Evolutionary conservation across 306 rosid genomes (phyloP).

Genomic region (Cercis canadensis): DNA sequence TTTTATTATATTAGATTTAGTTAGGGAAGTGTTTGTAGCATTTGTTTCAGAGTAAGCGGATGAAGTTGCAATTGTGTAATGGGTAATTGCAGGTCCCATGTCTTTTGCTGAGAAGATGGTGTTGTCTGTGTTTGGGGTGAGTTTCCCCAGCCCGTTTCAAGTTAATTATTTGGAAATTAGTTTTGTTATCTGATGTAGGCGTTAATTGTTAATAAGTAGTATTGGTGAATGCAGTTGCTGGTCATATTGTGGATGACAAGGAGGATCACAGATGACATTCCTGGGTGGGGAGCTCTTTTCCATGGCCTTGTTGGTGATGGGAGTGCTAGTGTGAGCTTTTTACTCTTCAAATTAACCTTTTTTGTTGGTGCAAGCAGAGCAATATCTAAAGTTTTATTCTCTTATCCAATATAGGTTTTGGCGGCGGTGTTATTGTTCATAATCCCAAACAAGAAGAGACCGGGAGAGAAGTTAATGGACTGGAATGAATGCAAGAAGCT

Average conservation of each 20-base stretch:
- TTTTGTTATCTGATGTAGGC: neutral
- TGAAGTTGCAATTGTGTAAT: neutral
- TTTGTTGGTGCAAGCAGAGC: neutral
- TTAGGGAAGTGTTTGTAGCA: neutral
- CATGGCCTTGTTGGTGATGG: conserved; percentile 87
- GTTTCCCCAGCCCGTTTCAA: conserved; percentile 16
- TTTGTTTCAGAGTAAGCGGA: neutral
- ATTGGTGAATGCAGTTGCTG: conserved; percentile 54
- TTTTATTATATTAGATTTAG: too few species aligned
- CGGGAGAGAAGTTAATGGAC: conserved; percentile 84
- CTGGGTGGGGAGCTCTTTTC: conserved; percentile 92
- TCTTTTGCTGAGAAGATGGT: conserved; percentile 90
- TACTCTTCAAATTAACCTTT: neutral
- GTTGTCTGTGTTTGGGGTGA: conserved; percentile 69
- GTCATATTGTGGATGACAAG: conserved; percentile 92
- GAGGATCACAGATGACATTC: conserved; percentile 80
- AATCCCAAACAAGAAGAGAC: conserved; percentile 78
- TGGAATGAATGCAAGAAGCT: conserved; percentile 93
- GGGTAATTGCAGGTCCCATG: conserved; percentile 70
- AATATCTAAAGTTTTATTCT: neutral
- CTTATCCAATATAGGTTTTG: conserved; percentile 58
- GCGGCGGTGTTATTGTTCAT: conserved; percentile 81
- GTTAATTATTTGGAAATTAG: neutral
- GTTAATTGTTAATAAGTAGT: neutral
- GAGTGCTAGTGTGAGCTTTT: conserved; percentile 70